phyloP scores from a whole-genome alignment of 2,329 filamentous ascomycete species.

The Aureobasidium lini region DNA sequence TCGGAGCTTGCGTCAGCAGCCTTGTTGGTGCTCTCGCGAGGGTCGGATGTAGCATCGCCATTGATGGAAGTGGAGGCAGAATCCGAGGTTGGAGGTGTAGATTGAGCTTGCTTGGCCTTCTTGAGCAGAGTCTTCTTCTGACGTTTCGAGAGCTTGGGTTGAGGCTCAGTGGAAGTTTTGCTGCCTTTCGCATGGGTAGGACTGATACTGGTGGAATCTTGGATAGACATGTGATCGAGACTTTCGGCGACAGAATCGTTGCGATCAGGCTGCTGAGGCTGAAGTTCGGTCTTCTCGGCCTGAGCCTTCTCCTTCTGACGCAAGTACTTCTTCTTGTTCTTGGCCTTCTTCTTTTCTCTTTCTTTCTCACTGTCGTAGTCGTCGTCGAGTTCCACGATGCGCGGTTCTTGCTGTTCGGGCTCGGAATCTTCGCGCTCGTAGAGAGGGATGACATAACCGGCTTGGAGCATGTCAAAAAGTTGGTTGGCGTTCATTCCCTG shows the following conservation, averaged over 20 bases:
- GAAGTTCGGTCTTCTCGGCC: background rate
- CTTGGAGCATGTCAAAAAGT: background rate
- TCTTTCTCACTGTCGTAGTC: background rate
- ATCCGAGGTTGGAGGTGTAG: background rate
- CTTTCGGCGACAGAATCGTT: background rate
- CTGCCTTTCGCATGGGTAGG: background rate
- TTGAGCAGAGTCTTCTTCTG: constrained; percentile 10
- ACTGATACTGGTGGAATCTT: background rate
- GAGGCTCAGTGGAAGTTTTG: background rate
- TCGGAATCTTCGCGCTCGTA: background rate
- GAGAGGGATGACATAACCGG: too few species aligned
- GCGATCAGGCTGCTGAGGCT: background rate
- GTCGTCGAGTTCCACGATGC: constrained; percentile 2
- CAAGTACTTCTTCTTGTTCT: constrained; percentile 2
- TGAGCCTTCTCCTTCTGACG: background rate
- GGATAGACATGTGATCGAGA: background rate
- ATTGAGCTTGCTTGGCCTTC: background rate
- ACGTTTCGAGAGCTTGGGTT: background rate
- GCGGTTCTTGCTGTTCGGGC: background rate
- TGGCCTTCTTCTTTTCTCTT: background rate
- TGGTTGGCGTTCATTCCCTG: too few species aligned
- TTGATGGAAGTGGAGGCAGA: too few species aligned
- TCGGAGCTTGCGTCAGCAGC: background rate
- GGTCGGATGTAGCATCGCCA: background rate
- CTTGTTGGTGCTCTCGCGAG: background rate